Conservation (phyloP, 169 alveolate genomes). For the Amoebophrya sp. region DNA sequence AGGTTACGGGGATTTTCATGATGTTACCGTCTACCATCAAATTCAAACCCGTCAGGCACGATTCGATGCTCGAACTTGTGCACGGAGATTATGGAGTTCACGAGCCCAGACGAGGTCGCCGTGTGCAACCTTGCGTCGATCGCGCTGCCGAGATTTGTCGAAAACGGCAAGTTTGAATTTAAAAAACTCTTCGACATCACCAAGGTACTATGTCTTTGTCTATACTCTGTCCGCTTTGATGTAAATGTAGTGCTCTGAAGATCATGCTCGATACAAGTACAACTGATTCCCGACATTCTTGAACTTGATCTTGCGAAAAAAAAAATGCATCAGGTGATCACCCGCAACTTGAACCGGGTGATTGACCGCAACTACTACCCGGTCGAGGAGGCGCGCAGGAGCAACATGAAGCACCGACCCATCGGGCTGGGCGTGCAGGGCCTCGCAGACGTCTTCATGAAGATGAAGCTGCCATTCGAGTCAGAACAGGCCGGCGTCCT, state of each 20-base stretch:
- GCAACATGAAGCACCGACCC: slow-evolving; percentile 91
- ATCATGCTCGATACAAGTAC: too few relatives aligned
- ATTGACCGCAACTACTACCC: slow-evolving; percentile 90
- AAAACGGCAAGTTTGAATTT: slow-evolving; percentile 52
- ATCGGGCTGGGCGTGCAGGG: slow-evolving; percentile 96
- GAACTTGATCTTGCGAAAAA: too few relatives aligned
- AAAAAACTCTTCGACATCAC: slow-evolving; percentile 52
- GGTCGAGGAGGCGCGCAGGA: slow-evolving; percentile 73
- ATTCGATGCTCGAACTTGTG: slow-evolving; percentile 88
- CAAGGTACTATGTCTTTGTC: too few relatives aligned
- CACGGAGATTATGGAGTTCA: slow-evolving; percentile 92
- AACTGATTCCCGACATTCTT: too few relatives aligned
- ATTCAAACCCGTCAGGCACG: slow-evolving; percentile 38
- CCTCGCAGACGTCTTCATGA: slow-evolving; percentile 89
- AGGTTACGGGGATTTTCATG: too few relatives aligned
- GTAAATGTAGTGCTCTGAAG: too few relatives aligned
- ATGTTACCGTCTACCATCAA: too few relatives aligned
- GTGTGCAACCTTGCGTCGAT: slow-evolving; percentile 98
- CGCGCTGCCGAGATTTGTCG: slow-evolving; percentile 66
- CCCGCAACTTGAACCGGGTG: slow-evolving; percentile 78
- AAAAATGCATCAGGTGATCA: slow-evolving; percentile 70
- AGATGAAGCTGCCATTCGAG: slow-evolving; percentile 87
- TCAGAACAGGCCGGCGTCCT: slow-evolving; percentile 76
- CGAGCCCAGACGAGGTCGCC: slow-evolving; percentile 95
- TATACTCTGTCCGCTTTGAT: too few relatives aligned